phyloP scores from a whole-genome alignment of 208 protist genomes.

The Acanthamoeba triangularis region DNA sequence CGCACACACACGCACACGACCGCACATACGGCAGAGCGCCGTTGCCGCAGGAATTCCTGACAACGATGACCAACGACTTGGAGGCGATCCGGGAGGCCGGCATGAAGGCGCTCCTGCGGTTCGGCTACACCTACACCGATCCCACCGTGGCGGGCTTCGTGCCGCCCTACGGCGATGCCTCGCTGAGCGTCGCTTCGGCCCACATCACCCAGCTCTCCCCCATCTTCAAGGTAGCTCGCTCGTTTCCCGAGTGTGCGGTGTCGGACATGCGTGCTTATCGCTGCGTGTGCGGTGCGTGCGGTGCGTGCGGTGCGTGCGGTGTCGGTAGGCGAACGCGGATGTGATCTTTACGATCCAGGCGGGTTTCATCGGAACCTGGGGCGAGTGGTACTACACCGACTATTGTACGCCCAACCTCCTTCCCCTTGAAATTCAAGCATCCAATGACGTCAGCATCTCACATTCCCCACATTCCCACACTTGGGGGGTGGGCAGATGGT shows the following conservation, averaged over 20 bases:
- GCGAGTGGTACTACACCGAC: conserved; percentile 44
- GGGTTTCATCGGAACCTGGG: conserved; percentile 8
- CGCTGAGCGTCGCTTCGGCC: background rate
- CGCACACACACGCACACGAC: background rate
- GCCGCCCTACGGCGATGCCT: background rate
- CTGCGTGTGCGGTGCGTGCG: background rate
- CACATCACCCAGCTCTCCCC: conserved; percentile 12
- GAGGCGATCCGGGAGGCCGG: background rate
- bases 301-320: too few species aligned
- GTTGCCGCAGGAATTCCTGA: conserved; percentile 32
- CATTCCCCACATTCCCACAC: too few species aligned
- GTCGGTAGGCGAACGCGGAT: background rate
- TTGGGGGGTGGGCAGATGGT: too few species aligned
- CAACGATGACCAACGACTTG: background rate
- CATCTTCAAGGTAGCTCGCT: background rate
- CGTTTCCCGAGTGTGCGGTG: background rate
- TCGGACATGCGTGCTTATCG: background rate
- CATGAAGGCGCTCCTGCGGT: background rate
- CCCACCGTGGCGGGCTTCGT: background rate
- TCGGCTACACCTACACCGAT: background rate
- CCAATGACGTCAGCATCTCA: too few species aligned
- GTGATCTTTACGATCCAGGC: conserved; percentile 29
- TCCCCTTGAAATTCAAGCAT: too few species aligned
- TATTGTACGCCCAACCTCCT: background rate
- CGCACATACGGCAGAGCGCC: too few species aligned